phyloP scores from a whole-genome alignment of 345 rosid species.

The Crucihimalaya himalaica region DNA sequence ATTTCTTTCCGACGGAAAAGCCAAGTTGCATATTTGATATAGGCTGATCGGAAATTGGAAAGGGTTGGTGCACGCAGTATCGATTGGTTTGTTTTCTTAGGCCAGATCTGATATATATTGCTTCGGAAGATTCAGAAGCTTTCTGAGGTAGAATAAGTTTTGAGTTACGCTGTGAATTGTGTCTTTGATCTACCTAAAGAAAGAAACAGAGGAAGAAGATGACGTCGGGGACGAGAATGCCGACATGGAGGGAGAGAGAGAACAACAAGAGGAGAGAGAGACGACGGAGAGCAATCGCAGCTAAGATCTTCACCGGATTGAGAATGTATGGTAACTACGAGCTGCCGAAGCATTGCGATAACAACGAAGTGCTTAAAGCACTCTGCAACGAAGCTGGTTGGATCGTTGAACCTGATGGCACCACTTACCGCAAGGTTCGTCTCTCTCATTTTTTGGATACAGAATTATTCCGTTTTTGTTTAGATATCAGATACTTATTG shows the following conservation, averaged over 20 bases:
- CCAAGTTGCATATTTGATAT: neutral
- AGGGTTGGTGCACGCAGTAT: neutral
- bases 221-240: conserved; percentile 78
- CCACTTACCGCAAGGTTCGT: conserved; percentile 83
- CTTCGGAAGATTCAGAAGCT: neutral
- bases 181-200: conserved; percentile 22
- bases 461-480: neutral
- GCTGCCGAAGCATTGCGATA: conserved; percentile 94
- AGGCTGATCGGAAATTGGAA: conserved; percentile 2
- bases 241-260: conserved; percentile 90
- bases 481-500: neutral
- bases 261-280: conserved; percentile 88
- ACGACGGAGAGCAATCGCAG: conserved; percentile 82
- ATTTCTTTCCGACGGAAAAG: neutral
- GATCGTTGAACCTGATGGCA: conserved; percentile 83
- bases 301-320: conserved; percentile 81
- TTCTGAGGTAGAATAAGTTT: neutral
- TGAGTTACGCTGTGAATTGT: conserved; percentile 9
- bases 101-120: conserved; percentile 22
- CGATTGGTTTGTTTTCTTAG: conserved; percentile 9
- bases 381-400: conserved; percentile 89
- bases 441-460: conserved; percentile 22
- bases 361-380: conserved; percentile 88
- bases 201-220: conserved; percentile 35
- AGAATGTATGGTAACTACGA: conserved; percentile 81